These are phyloP conservation scores for Colletotrichum lini DNA, from an alignment of 2,329 filamentous ascomycete species.

Conservation along the genomic window DNA sequence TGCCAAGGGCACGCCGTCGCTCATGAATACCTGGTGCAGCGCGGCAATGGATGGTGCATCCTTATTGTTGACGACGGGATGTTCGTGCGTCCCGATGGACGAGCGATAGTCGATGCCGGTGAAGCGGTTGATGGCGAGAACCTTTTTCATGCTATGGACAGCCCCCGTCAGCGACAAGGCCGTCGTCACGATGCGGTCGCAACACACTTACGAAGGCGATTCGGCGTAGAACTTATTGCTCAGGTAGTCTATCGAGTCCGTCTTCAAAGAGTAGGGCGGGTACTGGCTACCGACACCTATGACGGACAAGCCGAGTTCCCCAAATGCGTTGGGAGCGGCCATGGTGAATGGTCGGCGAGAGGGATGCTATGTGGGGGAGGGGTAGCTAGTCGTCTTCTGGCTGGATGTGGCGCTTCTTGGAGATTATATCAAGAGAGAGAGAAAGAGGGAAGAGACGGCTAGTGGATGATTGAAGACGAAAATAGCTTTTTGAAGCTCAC, in stretches of 20 bases:
- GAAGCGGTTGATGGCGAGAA: slow-evolving; percentile 74
- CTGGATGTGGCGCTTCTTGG: background rate
- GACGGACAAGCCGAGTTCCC: slow-evolving; percentile 72
- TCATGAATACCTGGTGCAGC: slow-evolving; percentile 69
- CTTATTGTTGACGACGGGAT: slow-evolving; percentile 72
- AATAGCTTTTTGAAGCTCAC: background rate
- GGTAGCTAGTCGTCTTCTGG: slow-evolving; percentile 21
- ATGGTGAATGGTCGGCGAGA: slow-evolving; percentile 48
- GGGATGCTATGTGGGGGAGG: slow-evolving; percentile 33
- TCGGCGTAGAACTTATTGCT: slow-evolving; percentile 72
- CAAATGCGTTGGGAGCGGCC: slow-evolving; percentile 59
- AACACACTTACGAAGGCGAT: slow-evolving; percentile 67
- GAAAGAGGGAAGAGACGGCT: background rate
- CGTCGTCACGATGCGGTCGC: slow-evolving; percentile 70
- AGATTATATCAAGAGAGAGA: background rate
- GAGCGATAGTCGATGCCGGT: slow-evolving; percentile 76
- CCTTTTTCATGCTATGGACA: slow-evolving; percentile 70
- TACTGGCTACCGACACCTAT: slow-evolving; percentile 73
- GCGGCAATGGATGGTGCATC: slow-evolving; percentile 68
- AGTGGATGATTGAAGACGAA: slow-evolving; percentile 13
- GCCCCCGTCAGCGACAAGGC: background rate
- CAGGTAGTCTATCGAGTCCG: slow-evolving; percentile 66
- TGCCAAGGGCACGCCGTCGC: slow-evolving; percentile 71
- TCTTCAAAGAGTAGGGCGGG: slow-evolving; percentile 67
- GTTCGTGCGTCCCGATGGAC: slow-evolving; percentile 72